Base-by-base conservation (phyloP, 805 yeast species). In the Monosporozyma aquatica region DNA sequence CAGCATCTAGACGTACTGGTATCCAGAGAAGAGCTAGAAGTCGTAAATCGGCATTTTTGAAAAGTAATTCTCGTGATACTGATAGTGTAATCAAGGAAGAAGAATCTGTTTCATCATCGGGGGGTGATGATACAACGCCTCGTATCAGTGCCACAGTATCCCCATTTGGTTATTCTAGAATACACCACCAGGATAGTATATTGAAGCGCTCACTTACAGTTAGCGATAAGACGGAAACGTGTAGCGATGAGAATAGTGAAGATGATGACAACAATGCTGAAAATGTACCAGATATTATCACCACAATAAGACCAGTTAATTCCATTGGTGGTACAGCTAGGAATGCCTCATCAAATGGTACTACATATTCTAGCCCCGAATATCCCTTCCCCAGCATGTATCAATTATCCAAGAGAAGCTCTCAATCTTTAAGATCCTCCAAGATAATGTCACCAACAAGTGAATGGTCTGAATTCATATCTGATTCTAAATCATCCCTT, bases 1-100 rank as follows among this genome's bases (percentile, higher is more conserved):
- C 41, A 27, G 38, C 41, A 10, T 23, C 49, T 9, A 45, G 58
- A n/a, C 44, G 48, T 14, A 45, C 25, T 24, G 42, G 39, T 7
- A 24, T 47, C 5, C 47, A 49, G 22, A 29, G 47, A 26, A 40
- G 50, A 18, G 53, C 60, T 38, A 46, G 63, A 38, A 45, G 44
- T 15, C 45, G 46, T 8, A 56, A 53, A 35, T 47, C 59, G n/a
- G 50, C 48, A 6, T 47, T 51, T 18, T 26, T 53, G 26, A 50
- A 51, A 18, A 46, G 37, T 18, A 37, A 43, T n/a, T 41, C 54
- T 5, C 38, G 48, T 5, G 54, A 51, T 7, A 41, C 54, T 3
- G 61, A 61, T 23, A 54, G 56, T 20, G 53, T 56, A 5, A 61
- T 61, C 32, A 56, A 59, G 34, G 65, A 61, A 41, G 65, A 59